Evolutionary conservation across 306 rosid genomes (phyloP).

Genomic region (Prunus mira): DNA sequence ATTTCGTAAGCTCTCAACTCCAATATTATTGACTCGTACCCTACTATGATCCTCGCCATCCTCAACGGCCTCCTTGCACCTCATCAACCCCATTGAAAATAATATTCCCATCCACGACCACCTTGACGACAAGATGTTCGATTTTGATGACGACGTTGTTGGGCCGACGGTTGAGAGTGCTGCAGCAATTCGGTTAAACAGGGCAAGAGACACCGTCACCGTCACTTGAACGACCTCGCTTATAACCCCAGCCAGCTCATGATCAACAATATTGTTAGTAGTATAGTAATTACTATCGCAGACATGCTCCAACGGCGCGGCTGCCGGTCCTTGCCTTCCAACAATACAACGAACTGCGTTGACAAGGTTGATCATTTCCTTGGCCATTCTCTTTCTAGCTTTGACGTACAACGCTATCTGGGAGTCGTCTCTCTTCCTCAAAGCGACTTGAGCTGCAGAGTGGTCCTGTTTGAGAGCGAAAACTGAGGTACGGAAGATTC

Average conservation of each 20-base stretch:
- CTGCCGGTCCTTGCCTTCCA: neutral
- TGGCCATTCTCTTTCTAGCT: conserved; percentile 43
- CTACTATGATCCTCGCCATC: conserved; percentile 25
- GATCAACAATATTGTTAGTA: conserved; percentile 27
- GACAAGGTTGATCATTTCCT: conserved; percentile 54
- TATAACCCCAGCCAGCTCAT: conserved; percentile 44
- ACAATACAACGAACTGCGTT: conserved; percentile 32
- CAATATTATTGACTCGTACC: neutral
- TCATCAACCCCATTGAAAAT: neutral
- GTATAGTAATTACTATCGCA: neutral
- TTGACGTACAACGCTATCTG: conserved; percentile 39
- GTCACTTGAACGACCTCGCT: conserved; percentile 54
- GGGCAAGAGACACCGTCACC: conserved; percentile 46
- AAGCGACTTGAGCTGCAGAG: conserved; percentile 65
- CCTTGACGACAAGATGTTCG: neutral
- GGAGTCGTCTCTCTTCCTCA: conserved; percentile 52
- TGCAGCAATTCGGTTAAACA: conserved; percentile 46
- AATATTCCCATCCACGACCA: conserved; percentile 30
- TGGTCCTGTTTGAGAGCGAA: conserved; percentile 52
- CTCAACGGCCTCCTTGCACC: neutral
- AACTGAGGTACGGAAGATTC: conserved; percentile 65
- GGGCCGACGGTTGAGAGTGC: conserved; percentile 35
- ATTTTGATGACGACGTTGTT: conserved; percentile 13
- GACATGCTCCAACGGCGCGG: neutral
- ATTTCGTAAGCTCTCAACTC: conserved; percentile 24